phyloP scores from a whole-genome alignment of 164 flowering plant species.

The Liquidambar formosana region DNA sequence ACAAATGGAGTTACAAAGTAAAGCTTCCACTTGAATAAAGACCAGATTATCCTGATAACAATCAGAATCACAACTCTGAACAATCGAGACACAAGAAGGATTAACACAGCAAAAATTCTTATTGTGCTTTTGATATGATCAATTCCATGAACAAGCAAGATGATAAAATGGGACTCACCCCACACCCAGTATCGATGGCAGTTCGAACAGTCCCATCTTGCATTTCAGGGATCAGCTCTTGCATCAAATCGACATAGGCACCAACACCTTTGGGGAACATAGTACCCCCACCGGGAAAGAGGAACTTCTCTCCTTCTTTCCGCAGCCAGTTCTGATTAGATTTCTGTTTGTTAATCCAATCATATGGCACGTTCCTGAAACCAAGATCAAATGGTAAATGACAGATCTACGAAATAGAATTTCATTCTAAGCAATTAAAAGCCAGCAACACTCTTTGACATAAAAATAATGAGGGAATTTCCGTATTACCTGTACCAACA shows the following conservation, averaged over 20 bases:
- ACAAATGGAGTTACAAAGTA: too few relatives aligned
- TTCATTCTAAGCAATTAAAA: neutral
- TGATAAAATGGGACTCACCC: slow-evolving; percentile 59
- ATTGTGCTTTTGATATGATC: neutral
- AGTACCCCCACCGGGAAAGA: slow-evolving; percentile 98
- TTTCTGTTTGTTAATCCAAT: slow-evolving; percentile 97
- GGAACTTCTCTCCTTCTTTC: slow-evolving; percentile 90
- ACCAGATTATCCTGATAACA: neutral
- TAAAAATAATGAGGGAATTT: neutral
- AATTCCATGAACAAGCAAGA: neutral
- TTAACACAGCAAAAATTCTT: too few relatives aligned
- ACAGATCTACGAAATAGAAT: neutral
- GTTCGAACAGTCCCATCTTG: slow-evolving; percentile 86
- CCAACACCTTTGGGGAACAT: slow-evolving; percentile 96
- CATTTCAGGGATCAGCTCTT: slow-evolving; percentile 90
- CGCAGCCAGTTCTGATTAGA: slow-evolving; percentile 93
- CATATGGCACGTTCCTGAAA: slow-evolving; percentile 93
- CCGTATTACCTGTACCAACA: slow-evolving; percentile 92
- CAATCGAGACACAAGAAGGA: neutral
- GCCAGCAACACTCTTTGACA: neutral
- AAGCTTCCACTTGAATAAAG: neutral
- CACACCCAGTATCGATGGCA: slow-evolving; percentile 98
- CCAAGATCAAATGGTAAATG: slow-evolving; percentile 15
- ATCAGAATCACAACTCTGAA: neutral
- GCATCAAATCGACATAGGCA: slow-evolving; percentile 88